Conservation (phyloP, 2,329 filamentous ascomycete genomes). For the Dryadomyces quercus-mongolicae region DNA sequence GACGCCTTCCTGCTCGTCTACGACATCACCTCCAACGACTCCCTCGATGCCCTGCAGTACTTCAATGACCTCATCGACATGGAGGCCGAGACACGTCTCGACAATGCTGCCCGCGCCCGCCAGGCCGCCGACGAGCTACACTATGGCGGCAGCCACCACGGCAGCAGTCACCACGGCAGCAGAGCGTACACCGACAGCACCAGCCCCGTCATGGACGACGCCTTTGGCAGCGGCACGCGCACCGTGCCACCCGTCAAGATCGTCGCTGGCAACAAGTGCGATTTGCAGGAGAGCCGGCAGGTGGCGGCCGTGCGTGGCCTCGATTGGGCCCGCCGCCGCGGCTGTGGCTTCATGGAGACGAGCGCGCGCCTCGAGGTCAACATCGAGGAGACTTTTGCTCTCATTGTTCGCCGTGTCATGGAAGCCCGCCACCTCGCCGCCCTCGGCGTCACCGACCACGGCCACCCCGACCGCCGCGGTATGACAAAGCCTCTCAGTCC, state of each 20-base stretch:
- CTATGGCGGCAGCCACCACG: background rate
- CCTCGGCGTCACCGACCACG: constrained; percentile 27
- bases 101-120: constrained; percentile 44
- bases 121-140: constrained; percentile 23
- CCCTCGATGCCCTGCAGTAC: constrained; percentile 60
- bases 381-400: constrained; percentile 78
- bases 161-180: constrained; percentile 10
- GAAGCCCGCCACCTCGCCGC: constrained; percentile 42
- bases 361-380: constrained; percentile 75
- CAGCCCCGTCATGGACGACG: background rate
- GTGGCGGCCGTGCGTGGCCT: constrained; percentile 60
- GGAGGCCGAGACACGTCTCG: constrained; percentile 58
- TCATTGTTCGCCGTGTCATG: constrained; percentile 49
- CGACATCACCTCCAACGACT: constrained; percentile 64
- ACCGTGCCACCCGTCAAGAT: constrained; percentile 67
- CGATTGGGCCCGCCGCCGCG: constrained; percentile 61
- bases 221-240: constrained; percentile 26
- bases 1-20: constrained; percentile 82
- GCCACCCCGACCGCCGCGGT: constrained; percentile 34
- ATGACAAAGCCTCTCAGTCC: constrained; percentile 48
- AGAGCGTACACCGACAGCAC: constrained; percentile 10
- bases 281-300: constrained; percentile 56
- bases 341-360: constrained; percentile 85
- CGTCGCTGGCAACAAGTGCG: constrained; percentile 78
- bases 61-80: constrained; percentile 79